phyloP scores from a whole-genome alignment of 176 grass and related monocot genomes.

The Aegilops bicornis region DNA sequence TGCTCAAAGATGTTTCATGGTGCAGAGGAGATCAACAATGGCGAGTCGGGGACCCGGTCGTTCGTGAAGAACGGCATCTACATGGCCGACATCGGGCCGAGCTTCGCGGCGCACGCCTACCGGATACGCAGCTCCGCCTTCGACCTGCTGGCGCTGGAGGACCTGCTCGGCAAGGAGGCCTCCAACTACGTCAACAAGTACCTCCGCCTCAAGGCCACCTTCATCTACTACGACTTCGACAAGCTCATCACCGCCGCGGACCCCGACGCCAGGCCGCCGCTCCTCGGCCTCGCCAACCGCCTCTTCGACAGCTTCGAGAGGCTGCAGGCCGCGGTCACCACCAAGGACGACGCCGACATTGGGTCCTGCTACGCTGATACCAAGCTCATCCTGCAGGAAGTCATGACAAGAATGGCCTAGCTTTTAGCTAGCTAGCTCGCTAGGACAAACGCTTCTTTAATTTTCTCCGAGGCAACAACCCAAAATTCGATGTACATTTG shows the following conservation, averaged over 20 bases:
- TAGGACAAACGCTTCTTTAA: background rate
- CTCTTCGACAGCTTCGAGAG: constrained; percentile 79
- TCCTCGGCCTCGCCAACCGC: constrained; percentile 58
- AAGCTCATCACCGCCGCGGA: constrained; percentile 60
- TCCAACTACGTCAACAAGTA: constrained; percentile 80
- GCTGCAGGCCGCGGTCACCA: constrained; percentile 56
- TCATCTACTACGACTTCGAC: constrained; percentile 95
- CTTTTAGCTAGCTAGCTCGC: background rate
- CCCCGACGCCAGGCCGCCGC: constrained; percentile 35
- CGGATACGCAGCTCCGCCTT: constrained; percentile 68
- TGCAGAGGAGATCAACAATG: constrained; percentile 65
- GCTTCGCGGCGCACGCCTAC: constrained; percentile 61
- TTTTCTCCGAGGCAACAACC: background rate
- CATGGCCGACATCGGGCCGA: constrained; percentile 59
- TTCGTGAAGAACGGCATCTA: constrained; percentile 75
- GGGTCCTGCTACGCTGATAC: constrained; percentile 48
- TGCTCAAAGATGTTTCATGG: too few species aligned
- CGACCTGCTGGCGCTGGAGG: constrained; percentile 85
- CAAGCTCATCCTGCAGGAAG: constrained; percentile 64
- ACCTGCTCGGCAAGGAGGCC: constrained; percentile 78
- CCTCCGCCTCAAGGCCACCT: constrained; percentile 79
- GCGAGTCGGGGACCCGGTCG: constrained; percentile 61
- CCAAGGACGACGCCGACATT: constrained; percentile 46
- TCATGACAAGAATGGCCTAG: constrained; percentile 67
- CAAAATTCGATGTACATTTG: background rate